Evolutionary conservation across 805 yeast genomes (phyloP), one percentile per base, ranked within the genome.

Genomic region (Candida manassasensis): DNA sequence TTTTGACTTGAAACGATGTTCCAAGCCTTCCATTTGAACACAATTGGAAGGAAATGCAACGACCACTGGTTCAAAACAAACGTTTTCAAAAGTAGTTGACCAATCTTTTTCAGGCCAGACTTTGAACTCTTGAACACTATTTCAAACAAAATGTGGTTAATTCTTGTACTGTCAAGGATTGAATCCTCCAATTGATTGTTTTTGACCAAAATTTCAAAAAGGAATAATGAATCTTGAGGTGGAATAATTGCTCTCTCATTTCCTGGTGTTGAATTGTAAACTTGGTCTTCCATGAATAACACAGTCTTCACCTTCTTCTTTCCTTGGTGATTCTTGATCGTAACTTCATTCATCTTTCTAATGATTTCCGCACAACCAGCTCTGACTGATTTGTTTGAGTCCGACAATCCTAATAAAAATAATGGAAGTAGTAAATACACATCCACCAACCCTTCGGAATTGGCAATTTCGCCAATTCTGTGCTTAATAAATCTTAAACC

Each of bases 41-140:
- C 69, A 13, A 67, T 41, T 5, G 69, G 59, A 44, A 48, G 55
- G 15, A 38, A 38, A 7, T 53, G 34, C 24, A 60, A 45, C 1
- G 68, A 53, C 49, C 85, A 83, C 55, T 87, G 93, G 37, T 81
- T 77, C 13, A 82, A 75, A 48, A 86, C 67, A 44, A 80, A 84
- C 0, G 88, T 73, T 39, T 57, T 57, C 36, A 80, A 55, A 29
- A 73, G 66, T 4, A 81, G 60, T 38, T 74, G 71, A 11, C 81
- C 81, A 28, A 73, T 52, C 40, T 73, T 77, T 51, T 80, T 79
- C 17, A 63, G 65, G 28, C 67, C 63, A 3, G 73, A 48, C 43
- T 42, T 59, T 40, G 36, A 67, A 53, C 40, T 77, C 55, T 47
- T 74, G 77, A 64, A 65, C 4, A 65, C 29, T 9, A 32, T 41